Percentiles rank a stretch among this genome's conserved stretches.
These are phyloP conservation scores for Schizosaccharomyces pombe DNA, from an alignment of 805 yeast species.

Conservation along the genomic window DNA sequence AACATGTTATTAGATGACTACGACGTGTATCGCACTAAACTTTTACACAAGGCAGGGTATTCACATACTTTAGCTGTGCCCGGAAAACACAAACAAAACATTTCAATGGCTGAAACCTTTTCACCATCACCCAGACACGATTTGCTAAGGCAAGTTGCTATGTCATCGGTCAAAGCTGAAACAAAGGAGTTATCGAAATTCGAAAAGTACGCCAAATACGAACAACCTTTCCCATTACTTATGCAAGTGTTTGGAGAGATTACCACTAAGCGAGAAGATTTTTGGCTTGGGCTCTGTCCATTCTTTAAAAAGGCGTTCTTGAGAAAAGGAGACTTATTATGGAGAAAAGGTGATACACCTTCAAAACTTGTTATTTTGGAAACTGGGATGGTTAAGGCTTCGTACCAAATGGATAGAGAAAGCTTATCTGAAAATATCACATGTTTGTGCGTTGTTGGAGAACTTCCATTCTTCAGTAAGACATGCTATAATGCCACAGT, in stretches of 20 bases:
- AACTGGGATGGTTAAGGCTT: slow-evolving; percentile 29
- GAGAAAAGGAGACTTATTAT: slow-evolving; percentile 23
- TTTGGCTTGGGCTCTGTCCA: slow-evolving; percentile 38
- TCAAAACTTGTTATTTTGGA: slow-evolving; percentile 39
- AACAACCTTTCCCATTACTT: slow-evolving; percentile 39
- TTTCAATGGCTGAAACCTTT: slow-evolving; percentile 6
- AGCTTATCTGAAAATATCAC: slow-evolving; percentile 25
- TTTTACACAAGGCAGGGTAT: neutral
- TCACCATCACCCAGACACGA: slow-evolving; percentile 5
- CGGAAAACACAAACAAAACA: slow-evolving; percentile 7
- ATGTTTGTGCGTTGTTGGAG: slow-evolving; percentile 59
- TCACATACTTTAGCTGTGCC: slow-evolving; percentile 4
- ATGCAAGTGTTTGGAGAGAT: slow-evolving; percentile 42
- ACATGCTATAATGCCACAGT: slow-evolving; percentile 25
- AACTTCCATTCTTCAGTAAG: slow-evolving; percentile 20
- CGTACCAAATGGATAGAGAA: slow-evolving; percentile 27
- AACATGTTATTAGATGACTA: slow-evolving; percentile 56
- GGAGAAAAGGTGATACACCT: slow-evolving; percentile 24
- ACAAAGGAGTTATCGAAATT: neutral
- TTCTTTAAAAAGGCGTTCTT: slow-evolving; percentile 30
- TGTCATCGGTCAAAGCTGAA: neutral
- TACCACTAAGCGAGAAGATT: slow-evolving; percentile 24
- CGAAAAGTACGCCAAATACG: slow-evolving; percentile 12
- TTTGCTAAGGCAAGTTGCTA: slow-evolving; percentile 1
- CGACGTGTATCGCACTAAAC: slow-evolving; percentile 4